Evolutionary conservation across 495 filamentous ascomycete genomes (phyloP), one percentile per base, ranked within the genome.

Genomic region (Penicillium maclennaniae): DNA sequence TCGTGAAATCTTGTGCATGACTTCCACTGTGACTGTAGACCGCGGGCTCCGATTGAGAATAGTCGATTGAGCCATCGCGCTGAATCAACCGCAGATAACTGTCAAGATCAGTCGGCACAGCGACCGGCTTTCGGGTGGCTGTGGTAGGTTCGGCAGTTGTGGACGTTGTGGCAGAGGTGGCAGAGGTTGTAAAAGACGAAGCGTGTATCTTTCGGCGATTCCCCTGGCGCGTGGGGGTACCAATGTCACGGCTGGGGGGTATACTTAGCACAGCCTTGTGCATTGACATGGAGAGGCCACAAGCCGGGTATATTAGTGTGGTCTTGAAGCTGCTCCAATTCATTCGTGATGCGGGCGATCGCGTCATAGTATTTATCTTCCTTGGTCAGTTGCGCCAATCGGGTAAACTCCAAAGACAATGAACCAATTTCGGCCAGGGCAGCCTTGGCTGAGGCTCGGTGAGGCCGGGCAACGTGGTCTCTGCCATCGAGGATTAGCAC

Each of bases 321-420:
- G 25, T 78, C 76, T 71, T 97, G 92, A 65, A 84, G 83, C 39
- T 84, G 83, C 55, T 92, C 88, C 16, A 98, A 76, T 40, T 87
- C 87, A 60, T 97, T 79, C 3, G 91, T 96, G 59, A 98, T 89
- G 26, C 95, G 86, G 38, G 92, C 90, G 56, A 97, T 79, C 2
- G 95, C 93, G 75, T 98, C 93, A 56, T 96, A 98, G 69, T 97
- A 98, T 58, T 84, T 92, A 37, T 85, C 68, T 43, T 96, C 75
- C 53, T 87, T 84, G 8, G 95, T 97, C 53, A 98, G 76, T 66
- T 97, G 93, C 5, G 93, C 88, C 39, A 98, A 77, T 21, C 93
- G 83, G 6, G 93, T 98, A 65, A 97, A 97, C 69, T 98, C 93
- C 69, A 98, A 76, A n/a, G 87, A 86, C 39, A 98, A 77, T 19